Evolutionary conservation across 176 grass and related monocot species (phyloP), one percentile per base, ranked within the genome.

Genomic region (Chrysopogon serrulatus): DNA sequence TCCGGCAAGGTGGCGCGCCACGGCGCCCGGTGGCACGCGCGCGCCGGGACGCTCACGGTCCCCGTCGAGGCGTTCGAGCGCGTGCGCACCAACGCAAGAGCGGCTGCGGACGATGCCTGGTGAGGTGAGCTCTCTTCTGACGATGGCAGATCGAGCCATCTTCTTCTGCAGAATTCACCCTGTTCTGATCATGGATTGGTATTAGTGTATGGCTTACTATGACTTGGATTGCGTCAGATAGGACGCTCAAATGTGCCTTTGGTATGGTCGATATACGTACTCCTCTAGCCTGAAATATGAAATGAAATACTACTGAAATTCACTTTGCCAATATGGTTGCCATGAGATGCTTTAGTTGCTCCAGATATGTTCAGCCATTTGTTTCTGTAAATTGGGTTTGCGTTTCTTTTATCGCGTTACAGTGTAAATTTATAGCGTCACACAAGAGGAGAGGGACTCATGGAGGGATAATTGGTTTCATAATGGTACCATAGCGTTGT

Each of bases 51-150:
- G 21, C 64, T 86, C 78, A 54, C 72, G 33, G 78, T 90, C 34
- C 83, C 83, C 16, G 72, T 34, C 34, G 88, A 90, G 42, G 78
- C 72, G 6, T 82, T 90, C 72, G 88, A 85, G 21, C 88, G 78
- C 21, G 54, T 90, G 83, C 72, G 83, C 73, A 66, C 83, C 78
- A 86, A 86, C 74, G 88, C 83, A 54, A 86, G 83, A 63, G 88
- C 78, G 5, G 88, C 83, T 5, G 62, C 78, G 18, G 77, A 89
- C 49, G 88, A 86, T 65, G 83, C 73, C 4, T 90, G 88, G 88
- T 90, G 78, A 90, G 43, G 56, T 26, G 53, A 57, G 21, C 8
- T 57, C 53, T 57, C 53, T 57, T 57, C 23, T 57, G 23, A 24
- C 21, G 53, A 26, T 59, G 56, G n/a, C 56, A 59, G 56, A 59